Conservation (phyloP, 257 asterid genomes). For the Solanum megistacrolobum region DNA sequence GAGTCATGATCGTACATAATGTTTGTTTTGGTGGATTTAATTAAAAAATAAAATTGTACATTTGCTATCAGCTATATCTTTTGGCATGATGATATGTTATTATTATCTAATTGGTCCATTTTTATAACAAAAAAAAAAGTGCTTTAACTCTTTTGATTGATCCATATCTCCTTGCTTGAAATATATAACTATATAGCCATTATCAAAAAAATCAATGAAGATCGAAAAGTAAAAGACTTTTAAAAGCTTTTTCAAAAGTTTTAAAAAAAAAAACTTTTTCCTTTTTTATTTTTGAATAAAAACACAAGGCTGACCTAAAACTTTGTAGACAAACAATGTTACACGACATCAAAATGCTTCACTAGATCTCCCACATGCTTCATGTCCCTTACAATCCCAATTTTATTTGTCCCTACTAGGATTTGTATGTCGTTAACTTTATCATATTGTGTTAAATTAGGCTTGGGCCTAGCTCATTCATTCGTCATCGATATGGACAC, state of each 20-base stretch:
- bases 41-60: too few relatives aligned
- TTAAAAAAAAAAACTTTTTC: not conserved
- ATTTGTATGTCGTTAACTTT: not conserved
- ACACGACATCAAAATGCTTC: not conserved
- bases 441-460: not conserved
- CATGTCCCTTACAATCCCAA: conserved; percentile 6
- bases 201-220: not conserved
- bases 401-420: not conserved
- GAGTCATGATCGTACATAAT: too few relatives aligned
- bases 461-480: not conserved
- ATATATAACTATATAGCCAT: not conserved
- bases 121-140: too few relatives aligned
- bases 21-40: too few relatives aligned
- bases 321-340: not conserved
- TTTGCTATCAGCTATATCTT: too few relatives aligned
- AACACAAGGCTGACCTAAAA: not conserved
- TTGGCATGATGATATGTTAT: too few relatives aligned
- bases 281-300: not conserved
- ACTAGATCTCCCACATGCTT: conserved; percentile 5
- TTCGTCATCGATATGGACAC: not conserved
- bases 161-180: not conserved
- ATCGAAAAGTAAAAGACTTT: not conserved
- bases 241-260: not conserved
- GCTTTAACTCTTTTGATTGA: too few relatives aligned
- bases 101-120: not conserved